Base-by-base conservation (phyloP, 345 rosid genomes). In the Excoecaria cochinchinensis region DNA sequence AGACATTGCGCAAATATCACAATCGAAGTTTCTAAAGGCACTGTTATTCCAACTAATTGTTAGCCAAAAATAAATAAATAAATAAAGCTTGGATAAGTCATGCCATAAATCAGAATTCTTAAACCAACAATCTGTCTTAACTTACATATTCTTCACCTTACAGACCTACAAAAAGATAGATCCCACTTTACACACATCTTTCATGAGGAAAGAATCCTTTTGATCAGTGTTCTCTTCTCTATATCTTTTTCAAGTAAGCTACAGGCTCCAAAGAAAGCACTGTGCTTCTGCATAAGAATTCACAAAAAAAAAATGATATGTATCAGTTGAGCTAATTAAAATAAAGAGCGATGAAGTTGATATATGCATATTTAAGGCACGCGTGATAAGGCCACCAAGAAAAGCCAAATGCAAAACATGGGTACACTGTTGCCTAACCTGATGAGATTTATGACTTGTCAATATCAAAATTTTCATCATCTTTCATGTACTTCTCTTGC, bases 401-500 rank as follows among this genome's bases (percentile, higher is more conserved):
- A 39, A 12, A 21, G 31, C 2, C 2, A 31, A 1, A 42, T 9
- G 39, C 47, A 42, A 52, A 74, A 66, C 25, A 47, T 63, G 9
- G 64, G 61, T 51, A 40, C 46, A 57, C 21, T 53, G 21, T 69
- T 60, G 24, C 55, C 46, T 62, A 14, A 53, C 47, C 63, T 25
- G 31, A 74, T 16, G 17, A 46, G 31, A 60, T 57, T 53, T 61
- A 39, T 71, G 55, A 39, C 48, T 36, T 58, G 15, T 53, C 74
- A 0, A 60, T 1, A 62, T 76, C 82, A 8, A 71, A 64, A 59
- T 71, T 39, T 13, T 81, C 86, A 19, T 82, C 89, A 57, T 84
- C 90, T 77, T 88, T 86, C 74, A 87, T 82, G 85, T 88, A 85
- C 77, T 90, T 88, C 80, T 90, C 95, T 81, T 90, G 95, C 76